These are phyloP conservation scores for Globisporangium carolinianum DNA, from an alignment of 352 stramenopile species.

Conservation along the genomic window DNA sequence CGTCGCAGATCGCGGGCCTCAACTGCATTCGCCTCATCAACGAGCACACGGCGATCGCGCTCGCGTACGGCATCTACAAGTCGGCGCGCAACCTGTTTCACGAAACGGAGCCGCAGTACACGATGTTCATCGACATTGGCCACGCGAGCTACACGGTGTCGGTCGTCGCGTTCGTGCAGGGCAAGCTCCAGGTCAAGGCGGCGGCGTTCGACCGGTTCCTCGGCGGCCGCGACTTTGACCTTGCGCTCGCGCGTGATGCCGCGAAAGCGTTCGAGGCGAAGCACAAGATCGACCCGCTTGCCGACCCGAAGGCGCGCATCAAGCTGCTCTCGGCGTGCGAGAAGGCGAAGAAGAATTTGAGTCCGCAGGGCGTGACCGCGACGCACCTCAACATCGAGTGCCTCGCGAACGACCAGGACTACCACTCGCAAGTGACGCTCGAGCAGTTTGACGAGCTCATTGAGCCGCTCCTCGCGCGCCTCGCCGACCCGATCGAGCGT, in stretches of 20 bases:
- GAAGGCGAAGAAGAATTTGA: slow-evolving; percentile 99
- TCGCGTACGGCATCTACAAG: slow-evolving; percentile 96
- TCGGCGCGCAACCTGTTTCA: slow-evolving; percentile 93
- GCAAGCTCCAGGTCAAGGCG: slow-evolving; percentile 94
- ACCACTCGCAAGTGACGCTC: slow-evolving; percentile 91
- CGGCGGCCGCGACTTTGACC: slow-evolving; percentile 96
- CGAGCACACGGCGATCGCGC: slow-evolving; percentile 94
- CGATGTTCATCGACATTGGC: slow-evolving; percentile 99
- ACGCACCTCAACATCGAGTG: slow-evolving; percentile 97
- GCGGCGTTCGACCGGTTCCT: slow-evolving; percentile 93
- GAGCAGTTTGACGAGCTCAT: slow-evolving; percentile 95
- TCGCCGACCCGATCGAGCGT: slow-evolving; percentile 81
- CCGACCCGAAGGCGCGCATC: slow-evolving; percentile 91
- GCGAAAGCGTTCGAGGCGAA: slow-evolving; percentile 95
- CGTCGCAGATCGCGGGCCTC: slow-evolving; percentile 91
- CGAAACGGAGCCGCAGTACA: slow-evolving; percentile 90
- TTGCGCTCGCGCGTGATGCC: slow-evolving; percentile 91
- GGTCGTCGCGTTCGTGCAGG: slow-evolving; percentile 92
- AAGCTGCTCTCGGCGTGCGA: slow-evolving; percentile 97
- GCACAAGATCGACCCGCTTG: slow-evolving; percentile 91
- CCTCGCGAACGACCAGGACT: slow-evolving; percentile 97
- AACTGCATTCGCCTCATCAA: slow-evolving; percentile 97
- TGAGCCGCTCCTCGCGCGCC: slow-evolving; percentile 74
- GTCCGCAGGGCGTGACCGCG: slow-evolving; percentile 93
- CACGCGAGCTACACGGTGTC: slow-evolving; percentile 91